phyloP scores from a whole-genome alignment of 2,329 filamentous ascomycete species.

The Neofusicoccum laricinum region DNA sequence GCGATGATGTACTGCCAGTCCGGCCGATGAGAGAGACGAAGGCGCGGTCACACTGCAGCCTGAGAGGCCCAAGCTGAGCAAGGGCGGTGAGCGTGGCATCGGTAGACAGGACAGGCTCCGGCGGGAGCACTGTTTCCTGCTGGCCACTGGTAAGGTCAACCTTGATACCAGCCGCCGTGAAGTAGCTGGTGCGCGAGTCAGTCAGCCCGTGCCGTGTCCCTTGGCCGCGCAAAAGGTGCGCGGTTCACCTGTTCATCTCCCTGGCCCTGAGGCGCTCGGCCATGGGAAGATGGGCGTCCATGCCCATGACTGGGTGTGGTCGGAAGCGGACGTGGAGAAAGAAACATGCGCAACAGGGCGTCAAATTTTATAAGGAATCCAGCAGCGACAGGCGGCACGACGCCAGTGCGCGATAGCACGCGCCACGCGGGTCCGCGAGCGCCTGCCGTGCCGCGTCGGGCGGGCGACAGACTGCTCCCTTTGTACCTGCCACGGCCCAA shows the following conservation, averaged over 20 bases:
- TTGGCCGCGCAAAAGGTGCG: background rate
- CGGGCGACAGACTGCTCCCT: too few species aligned
- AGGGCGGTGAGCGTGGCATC: constrained; percentile 28
- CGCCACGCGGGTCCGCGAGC: too few species aligned
- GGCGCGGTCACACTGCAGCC: constrained; percentile 33
- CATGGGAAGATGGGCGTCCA: too few species aligned
- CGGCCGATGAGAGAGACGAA: constrained; percentile 48
- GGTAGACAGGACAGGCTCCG: background rate
- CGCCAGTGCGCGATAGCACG: too few species aligned
- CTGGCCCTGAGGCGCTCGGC: background rate
- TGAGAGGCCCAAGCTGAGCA: constrained; percentile 36
- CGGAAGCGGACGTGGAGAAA: too few species aligned
- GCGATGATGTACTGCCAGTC: constrained; percentile 50
- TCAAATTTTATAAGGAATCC: too few species aligned
- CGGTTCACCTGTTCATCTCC: background rate
- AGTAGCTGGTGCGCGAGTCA: background rate
- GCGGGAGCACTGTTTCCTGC: background rate
- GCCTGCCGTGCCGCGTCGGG: too few species aligned
- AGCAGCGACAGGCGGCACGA: too few species aligned
- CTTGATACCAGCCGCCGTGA: background rate
- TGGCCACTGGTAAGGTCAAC: background rate
- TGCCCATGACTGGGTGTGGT: too few species aligned
- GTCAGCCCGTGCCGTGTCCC: background rate
- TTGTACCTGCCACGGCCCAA: too few species aligned
- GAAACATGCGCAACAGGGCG: too few species aligned